These are phyloP conservation scores for Pilaira anomala DNA, from an alignment of 192 early-diverging fungal genomes.

Conservation along the genomic window DNA sequence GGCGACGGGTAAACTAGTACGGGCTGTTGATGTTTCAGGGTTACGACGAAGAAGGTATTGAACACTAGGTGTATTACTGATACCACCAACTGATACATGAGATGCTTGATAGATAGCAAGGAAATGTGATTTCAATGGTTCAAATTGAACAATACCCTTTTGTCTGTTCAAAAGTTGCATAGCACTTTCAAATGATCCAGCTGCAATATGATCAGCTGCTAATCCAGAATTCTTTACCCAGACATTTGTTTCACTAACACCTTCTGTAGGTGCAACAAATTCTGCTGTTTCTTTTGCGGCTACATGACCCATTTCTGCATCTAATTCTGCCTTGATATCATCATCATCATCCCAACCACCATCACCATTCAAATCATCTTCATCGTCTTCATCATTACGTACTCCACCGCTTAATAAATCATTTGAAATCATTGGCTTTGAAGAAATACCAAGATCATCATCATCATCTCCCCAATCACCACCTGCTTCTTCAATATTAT, in stretches of 20 bases:
- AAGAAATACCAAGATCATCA: conserved; percentile 56
- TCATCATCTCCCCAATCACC: conserved; percentile 80
- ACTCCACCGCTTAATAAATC: conserved; percentile 36
- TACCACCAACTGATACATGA: conserved; percentile 55
- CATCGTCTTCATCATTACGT: conserved; percentile 51
- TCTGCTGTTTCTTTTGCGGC: conserved; percentile 50
- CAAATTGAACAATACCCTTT: conserved; percentile 91
- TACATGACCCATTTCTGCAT: conserved; percentile 59
- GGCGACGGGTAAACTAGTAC: conserved; percentile 58
- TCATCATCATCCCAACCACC: conserved; percentile 94
- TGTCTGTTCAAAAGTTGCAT: conserved; percentile 93
- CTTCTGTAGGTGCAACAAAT: conserved; percentile 75
- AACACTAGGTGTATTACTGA: conserved; percentile 59
- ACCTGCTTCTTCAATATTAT: conserved; percentile 57
- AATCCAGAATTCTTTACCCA: conserved; percentile 86
- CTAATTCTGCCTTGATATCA: conserved; percentile 64
- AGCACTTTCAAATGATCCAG: conserved; percentile 91
- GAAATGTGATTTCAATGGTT: conserved; percentile 85
- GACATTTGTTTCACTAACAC: conserved; percentile 62
- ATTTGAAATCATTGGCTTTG: conserved; percentile 30
- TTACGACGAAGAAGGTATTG: conserved; percentile 69
- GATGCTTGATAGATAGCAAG: conserved; percentile 80
- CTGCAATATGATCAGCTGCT: conserved; percentile 91
- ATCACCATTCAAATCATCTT: conserved; percentile 65
- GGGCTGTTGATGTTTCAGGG: conserved; percentile 49